phyloP scores from a whole-genome alignment of 345 rosid species.

The Boechera retrofracta region DNA sequence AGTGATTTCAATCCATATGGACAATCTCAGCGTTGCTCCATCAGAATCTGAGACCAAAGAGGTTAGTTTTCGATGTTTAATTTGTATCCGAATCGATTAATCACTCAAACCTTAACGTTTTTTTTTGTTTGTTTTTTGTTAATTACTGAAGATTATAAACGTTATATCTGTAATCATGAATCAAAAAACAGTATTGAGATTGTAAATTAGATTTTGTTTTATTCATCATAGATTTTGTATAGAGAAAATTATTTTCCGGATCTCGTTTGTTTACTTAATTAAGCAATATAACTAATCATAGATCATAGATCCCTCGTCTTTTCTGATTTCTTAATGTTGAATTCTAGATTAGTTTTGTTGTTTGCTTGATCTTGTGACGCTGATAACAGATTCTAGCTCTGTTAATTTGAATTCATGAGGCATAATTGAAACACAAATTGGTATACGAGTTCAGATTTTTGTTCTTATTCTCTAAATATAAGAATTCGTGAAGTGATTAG shows the following conservation, averaged over 20 bases:
- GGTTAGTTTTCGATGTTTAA: constrained; percentile 54
- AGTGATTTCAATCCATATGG: constrained; percentile 36
- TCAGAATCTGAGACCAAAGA: constrained; percentile 56
- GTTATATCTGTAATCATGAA: neutral
- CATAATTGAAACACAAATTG: constrained; percentile 16
- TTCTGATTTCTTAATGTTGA: constrained; percentile 7
- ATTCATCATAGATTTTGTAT: constrained; percentile 12
- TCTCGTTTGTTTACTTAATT: constrained; percentile 28
- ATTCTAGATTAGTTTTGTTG: constrained; percentile 1
- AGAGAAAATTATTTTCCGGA: neutral
- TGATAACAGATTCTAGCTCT: neutral
- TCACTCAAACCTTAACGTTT: neutral
- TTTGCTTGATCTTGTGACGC: constrained; percentile 25
- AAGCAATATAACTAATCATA: constrained; percentile 2
- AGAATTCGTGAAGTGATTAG: neutral
- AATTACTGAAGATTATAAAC: constrained; percentile 4
- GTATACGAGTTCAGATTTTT: neutral
- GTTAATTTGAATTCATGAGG: neutral
- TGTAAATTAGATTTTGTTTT: constrained; percentile 29
- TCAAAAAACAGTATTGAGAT: constrained; percentile 1
- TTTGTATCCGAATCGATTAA: constrained; percentile 15
- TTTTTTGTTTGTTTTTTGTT: neutral
- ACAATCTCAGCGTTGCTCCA: constrained; percentile 19
- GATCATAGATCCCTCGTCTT: constrained; percentile 20
- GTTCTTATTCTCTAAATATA: neutral